A percentile compares a stretch with the other conserved stretches of the same genome.
Evolutionary conservation across 345 rosid genomes (phyloP).

Genomic region (Noccaea bulbosa): DNA sequence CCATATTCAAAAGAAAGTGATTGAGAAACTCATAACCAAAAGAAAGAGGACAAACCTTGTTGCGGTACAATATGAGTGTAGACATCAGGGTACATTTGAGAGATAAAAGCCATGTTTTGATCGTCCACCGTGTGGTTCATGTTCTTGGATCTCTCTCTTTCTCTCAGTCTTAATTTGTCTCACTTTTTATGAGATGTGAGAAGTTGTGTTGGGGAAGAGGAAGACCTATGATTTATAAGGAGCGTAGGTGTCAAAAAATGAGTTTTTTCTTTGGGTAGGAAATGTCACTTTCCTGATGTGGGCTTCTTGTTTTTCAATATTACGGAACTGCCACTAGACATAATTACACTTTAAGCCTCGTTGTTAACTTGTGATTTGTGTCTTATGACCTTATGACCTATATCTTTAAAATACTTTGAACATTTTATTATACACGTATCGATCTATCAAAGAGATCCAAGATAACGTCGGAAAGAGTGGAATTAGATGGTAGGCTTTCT

Average conservation of each 20-base stretch:
- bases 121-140: conserved; percentile 46
- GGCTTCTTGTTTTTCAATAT: conserved; percentile 14
- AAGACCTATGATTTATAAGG: conserved; percentile 48
- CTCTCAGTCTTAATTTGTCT: conserved; percentile 34
- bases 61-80: conserved; percentile 56
- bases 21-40: neutral
- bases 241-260: conserved; percentile 29
- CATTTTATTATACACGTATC: neutral
- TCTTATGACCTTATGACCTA: neutral
- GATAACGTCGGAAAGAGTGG: neutral
- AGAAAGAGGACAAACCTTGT: conserved; percentile 52
- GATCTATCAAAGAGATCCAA: conserved; percentile 13
- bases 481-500: neutral
- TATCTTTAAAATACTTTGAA: neutral
- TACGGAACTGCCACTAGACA: conserved; percentile 31
- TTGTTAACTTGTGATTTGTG: neutral
- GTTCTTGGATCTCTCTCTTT: conserved; percentile 20
- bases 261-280: neutral
- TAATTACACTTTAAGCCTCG: conserved; percentile 11
- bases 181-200: conserved; percentile 45
- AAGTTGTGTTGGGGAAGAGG: conserved; percentile 44
- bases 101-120: conserved; percentile 57
- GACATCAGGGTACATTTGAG: conserved; percentile 61
- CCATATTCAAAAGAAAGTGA: conserved; percentile 1
- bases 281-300: conserved; percentile 39